Base-by-base conservation (phyloP, 2,329 filamentous ascomycete genomes). In the Mollisia scopiformis region DNA sequence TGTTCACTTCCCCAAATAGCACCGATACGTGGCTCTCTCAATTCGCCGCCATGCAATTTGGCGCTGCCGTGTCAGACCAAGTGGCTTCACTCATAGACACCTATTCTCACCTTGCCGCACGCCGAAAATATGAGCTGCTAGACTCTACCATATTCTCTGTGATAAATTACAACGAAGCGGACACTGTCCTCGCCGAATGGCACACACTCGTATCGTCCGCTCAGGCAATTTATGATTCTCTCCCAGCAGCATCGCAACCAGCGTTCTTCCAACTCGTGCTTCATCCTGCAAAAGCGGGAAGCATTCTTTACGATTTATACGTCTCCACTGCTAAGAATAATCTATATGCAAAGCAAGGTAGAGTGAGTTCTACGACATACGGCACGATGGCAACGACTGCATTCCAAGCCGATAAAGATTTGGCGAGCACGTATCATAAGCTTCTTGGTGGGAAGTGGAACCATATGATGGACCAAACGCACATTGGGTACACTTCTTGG, bases 401-500 rank as follows among this genome's bases (percentile, higher is more conserved):
- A n/a, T 66, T 50, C 50, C 50, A 39, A 14, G 54, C 53, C 7
- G 64, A 66, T 54, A 57, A 57, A 3, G 57, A 55, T 8, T 37
- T 66, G 6, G 54, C 59, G 19, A 49, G 13, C 5, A 59, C 46
- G 30, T 66, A 66, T 51, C 62, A 66, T 39, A 55, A 62, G 14
- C 28, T 64, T 3, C 49, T 64, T 1, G 60, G 58, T 14, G 62
- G 62, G 14, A 66, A 66, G 37, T 66, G 64, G 64, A 58, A 66
- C 35, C 62, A 66, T 30, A 66, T 66, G 59, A 62, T 66, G 62
- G 59, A 62, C 31, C 64, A 66, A 19, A 54, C 55, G 8, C 64
- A 66, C 49, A 61, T 60, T 47, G 62, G 64, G 16, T 66, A 66
- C 27, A 62, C 61, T 2, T 37, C 25, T 25, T 62, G 62, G 62